A percentile compares a stretch with the other conserved stretches of the same genome.
phyloP scores from a whole-genome alignment of 306 rosid species.

The Dryas alaskensis region DNA sequence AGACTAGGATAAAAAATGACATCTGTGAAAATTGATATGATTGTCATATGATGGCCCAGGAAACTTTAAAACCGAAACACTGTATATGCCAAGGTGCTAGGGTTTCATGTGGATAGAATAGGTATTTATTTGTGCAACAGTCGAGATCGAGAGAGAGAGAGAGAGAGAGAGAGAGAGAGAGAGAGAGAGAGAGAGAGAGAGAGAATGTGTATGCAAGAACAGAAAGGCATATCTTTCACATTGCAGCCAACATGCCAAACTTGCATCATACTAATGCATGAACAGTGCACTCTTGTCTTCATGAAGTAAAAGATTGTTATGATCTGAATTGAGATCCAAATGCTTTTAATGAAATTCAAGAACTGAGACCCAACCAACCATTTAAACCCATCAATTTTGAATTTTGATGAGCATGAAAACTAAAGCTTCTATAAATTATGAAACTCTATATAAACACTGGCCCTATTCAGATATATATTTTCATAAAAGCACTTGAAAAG shows the following conservation, averaged over 20 bases:
- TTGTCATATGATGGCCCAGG: neutral
- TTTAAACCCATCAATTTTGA: neutral
- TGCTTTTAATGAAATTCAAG: neutral
- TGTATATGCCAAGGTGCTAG: neutral
- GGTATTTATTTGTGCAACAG: neutral
- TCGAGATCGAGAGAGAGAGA: neutral
- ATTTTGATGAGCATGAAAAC: neutral
- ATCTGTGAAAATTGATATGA: neutral
- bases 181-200: constrained; percentile 1
- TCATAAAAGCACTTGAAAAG: constrained; percentile 6
- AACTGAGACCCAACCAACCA: neutral
- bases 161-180: neutral
- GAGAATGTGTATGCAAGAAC: neutral
- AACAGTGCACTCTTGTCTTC: neutral
- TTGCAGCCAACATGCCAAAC: neutral
- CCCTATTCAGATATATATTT: neutral
- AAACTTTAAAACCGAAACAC: neutral
- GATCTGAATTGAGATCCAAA: neutral
- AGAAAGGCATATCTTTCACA: neutral
- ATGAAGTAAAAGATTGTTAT: neutral
- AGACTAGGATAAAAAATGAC: neutral
- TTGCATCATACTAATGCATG: neutral
- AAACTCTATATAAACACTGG: constrained; percentile 1
- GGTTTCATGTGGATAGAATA: neutral
- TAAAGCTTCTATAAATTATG: neutral